Evolutionary conservation across 768 basidiomycete species (phyloP), one percentile per base, ranked within the genome.

Genomic region (Boletus rubroflammeus): DNA sequence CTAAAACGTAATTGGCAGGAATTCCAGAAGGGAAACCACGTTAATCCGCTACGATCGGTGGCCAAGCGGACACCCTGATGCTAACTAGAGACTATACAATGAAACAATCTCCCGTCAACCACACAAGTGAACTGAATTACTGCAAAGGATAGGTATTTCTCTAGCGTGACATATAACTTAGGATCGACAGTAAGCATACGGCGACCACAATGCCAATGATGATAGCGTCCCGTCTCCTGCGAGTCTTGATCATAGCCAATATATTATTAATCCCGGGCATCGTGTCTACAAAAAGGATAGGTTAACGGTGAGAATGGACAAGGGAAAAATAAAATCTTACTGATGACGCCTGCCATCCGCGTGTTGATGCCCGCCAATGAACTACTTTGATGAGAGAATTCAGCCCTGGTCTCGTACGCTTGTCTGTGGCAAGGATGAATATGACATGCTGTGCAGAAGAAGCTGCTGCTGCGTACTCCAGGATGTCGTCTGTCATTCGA

Each of bases 251-350:
- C 91, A 98, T 94, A 2, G 80, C 80, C 34, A 98, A 75, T 40
- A 98, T 72, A 55, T 87, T 90, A 72, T 93, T 94, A 61, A 99
- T 86, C 2, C 96, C 95, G n/a, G 97, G 97, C 71, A 98, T 87
- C 6, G 89, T 85, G 64, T 78, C 92, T 94, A 60, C 14, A 53
- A 25, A 31, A 34, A 31, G 29, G 13, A 41, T 14, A 40, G n/a
- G 47, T 57, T 23, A 65, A 41, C 10, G n/a, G 9, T 15, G 39
- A 45, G 11, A 40, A 15, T 35, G 17, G 2, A 34, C 1, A 47
- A 45, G 26, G 15, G 19, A 6, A 31, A 19, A 25, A 39, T 10
- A 31, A 19, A 25, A 39, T 10, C 87, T 57, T 63, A 95, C 93
- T 86, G 26, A 98, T 73, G 17, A 96, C 90, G 47, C 84, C 81